Evolutionary conservation across 2,329 filamentous ascomycete species (phyloP), one percentile per base, ranked within the genome.

Genomic region (Talaromyces rugulosus): DNA sequence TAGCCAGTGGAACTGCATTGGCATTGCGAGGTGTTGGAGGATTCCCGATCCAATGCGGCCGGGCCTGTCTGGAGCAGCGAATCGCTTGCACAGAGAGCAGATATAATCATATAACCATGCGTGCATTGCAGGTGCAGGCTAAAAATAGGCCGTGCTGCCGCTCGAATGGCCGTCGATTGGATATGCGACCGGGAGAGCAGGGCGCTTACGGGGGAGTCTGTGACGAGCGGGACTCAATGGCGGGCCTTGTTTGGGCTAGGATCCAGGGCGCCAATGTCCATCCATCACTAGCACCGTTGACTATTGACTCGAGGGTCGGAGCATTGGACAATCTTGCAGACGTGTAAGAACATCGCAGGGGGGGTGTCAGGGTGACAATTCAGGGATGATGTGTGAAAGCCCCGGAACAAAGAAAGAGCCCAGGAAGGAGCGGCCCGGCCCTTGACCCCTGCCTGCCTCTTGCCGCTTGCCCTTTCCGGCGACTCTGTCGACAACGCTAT

Each of bases 381-480:
- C 33, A 36, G 33, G 33, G 33, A 12, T 7, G 12, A 12, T 3
- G 8, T 7, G 33, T 36, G 33, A 36, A 12, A 36, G 1, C 1
- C 12, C 23, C 8, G 44, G 44, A 47, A 47, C 44, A 47, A 47
- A 47, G 44, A 47, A 47, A 47, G n/a, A 36, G 12, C 3, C 33
- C 33, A 7, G 12, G 33, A 47, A 27, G 44, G 44, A 27, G 18
- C 44, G 44, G 44, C 8, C 44, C 44, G 44, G 44, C 18, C 44
- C 44, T 47, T 47, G n/a, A 8, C 8, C 23, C 23, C 27, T 27
- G n/a, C 42, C 42, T 40, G 36, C 33, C 33, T 12, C 40, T 16
- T 7, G 40, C 2, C 16, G 9, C 16, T 7, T 44, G 40, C 44
- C 44, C 3, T 47, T 47, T 47, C 75, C 12, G 75, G 75, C 5